Conservation (phyloP, 106 monocot species). For the Acanthochlamys bracteata region DNA sequence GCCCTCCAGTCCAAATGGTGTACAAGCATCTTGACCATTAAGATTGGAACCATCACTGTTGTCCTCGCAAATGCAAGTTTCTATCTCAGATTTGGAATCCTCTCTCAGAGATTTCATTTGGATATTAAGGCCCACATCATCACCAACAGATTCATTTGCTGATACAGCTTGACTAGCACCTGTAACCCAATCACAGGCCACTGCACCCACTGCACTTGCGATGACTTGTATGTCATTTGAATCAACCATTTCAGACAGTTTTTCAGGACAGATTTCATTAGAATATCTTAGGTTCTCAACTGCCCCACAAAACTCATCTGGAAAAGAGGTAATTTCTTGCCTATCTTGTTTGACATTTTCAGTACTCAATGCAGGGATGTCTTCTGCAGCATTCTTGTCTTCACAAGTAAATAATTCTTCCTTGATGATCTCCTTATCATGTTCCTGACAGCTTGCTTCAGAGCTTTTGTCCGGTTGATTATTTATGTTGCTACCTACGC, state of each 20-base stretch:
- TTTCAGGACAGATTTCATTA: no score
- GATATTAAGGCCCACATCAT: constrained; percentile 1
- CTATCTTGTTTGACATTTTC: constrained; percentile 10
- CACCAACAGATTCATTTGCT: constrained; percentile 1
- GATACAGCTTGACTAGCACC: constrained; percentile 15
- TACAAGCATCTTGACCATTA: constrained; percentile 9
- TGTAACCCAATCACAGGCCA: constrained; percentile 9
- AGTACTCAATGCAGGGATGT: constrained; percentile 18
- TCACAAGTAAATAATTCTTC: constrained; percentile 30
- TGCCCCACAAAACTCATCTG: neutral
- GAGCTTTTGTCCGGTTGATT: constrained; percentile 1
- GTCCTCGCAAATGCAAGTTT: neutral
- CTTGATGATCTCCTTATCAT: constrained; percentile 4
- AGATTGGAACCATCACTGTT: neutral
- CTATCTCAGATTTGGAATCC: constrained; percentile 3
- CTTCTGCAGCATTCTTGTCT: constrained; percentile 15
- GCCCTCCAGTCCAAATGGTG: constrained; percentile 14
- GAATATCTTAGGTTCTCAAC: no score
- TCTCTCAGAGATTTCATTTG: constrained; percentile 8
- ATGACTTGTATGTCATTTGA: no score
- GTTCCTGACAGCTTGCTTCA: constrained; percentile 1
- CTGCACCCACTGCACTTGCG: neutral
- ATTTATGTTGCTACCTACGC: neutral
- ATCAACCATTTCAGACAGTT: no score
- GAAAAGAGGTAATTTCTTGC: constrained; percentile 3